Evolutionary conservation across 192 early-diverging fungal genomes (phyloP).

Genomic region (Jimgerdemannia lactiflua): DNA sequence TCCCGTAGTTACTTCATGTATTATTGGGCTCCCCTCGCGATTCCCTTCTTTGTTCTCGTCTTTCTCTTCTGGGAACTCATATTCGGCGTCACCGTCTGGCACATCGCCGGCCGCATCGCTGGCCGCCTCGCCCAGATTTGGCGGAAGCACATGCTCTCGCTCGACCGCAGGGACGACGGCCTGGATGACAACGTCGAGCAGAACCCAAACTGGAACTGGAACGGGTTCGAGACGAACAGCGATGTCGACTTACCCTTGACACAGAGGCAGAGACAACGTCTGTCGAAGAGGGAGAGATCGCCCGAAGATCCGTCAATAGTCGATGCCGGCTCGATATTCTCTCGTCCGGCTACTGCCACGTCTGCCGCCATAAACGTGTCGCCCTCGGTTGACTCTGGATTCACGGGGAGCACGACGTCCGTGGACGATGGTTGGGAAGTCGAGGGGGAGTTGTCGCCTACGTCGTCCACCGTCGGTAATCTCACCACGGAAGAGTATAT

Average conservation of each 20-base stretch:
- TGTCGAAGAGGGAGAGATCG: too few species aligned
- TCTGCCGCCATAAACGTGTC: neutral
- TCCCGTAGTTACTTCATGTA: constrained; percentile 43
- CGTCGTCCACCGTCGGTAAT: too few species aligned
- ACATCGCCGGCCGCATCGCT: neutral
- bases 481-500: too few species aligned
- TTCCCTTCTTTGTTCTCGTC: constrained; percentile 30
- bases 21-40: constrained; percentile 35
- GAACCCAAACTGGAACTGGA: neutral
- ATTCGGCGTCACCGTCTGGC: constrained; percentile 43
- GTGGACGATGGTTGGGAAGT: neutral
- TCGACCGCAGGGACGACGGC: neutral
- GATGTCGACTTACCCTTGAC: neutral
- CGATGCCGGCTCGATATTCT: neutral
- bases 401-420: neutral
- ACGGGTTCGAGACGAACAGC: neutral
- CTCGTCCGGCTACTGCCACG: neutral
- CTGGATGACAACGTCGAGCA: too few species aligned
- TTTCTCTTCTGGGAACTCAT: constrained; percentile 46
- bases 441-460: neutral
- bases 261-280: too few species aligned
- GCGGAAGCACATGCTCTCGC: neutral
- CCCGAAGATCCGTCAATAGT: neutral
- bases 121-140: neutral
- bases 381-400: neutral